Conservation (phyloP, 2,329 filamentous ascomycete species). For the Pyricularia grisea region DNA sequence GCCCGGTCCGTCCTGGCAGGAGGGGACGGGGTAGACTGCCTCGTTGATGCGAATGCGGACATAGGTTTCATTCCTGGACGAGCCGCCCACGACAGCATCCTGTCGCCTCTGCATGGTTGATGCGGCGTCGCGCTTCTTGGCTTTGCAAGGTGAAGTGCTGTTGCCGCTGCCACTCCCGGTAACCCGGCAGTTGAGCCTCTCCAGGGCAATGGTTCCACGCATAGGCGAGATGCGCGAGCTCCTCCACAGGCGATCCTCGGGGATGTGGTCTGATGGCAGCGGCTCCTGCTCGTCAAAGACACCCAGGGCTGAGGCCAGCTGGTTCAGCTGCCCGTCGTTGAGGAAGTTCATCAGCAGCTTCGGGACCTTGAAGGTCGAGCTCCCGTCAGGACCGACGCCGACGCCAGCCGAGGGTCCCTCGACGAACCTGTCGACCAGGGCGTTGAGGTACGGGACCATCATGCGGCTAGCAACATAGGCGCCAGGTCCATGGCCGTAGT, state of each 20-base stretch:
- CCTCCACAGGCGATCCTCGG: slow-evolving; percentile 40
- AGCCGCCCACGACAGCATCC: neutral
- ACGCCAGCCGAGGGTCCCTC: slow-evolving; percentile 35
- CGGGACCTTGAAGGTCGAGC: slow-evolving; percentile 35
- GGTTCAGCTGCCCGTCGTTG: slow-evolving; percentile 57
- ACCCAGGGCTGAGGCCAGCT: slow-evolving; percentile 49
- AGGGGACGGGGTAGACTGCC: slow-evolving; percentile 48
- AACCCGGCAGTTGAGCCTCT: slow-evolving; percentile 44
- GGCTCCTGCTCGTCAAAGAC: slow-evolving; percentile 47
- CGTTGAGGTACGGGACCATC: slow-evolving; percentile 52
- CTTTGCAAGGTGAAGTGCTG: slow-evolving; percentile 6
- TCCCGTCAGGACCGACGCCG: slow-evolving; percentile 35
- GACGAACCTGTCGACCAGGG: slow-evolving; percentile 41
- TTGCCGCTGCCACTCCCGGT: slow-evolving; percentile 7
- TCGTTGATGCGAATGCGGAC: slow-evolving; percentile 54
- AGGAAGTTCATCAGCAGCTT: slow-evolving; percentile 52
- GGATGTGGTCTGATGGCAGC: slow-evolving; percentile 36
- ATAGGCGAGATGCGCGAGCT: slow-evolving; percentile 49
- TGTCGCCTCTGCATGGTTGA: slow-evolving; percentile 2
- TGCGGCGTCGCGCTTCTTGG: slow-evolving; percentile 6
- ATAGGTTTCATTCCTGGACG: slow-evolving; percentile 27
- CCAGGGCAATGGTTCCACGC: slow-evolving; percentile 56
- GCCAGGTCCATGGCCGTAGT: slow-evolving; percentile 53
- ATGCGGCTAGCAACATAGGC: slow-evolving; percentile 42
- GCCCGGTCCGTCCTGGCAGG: slow-evolving; percentile 46